Evolutionary conservation across 169 alveolate genomes (phyloP).

Genomic region (Plasmodium adleri): DNA sequence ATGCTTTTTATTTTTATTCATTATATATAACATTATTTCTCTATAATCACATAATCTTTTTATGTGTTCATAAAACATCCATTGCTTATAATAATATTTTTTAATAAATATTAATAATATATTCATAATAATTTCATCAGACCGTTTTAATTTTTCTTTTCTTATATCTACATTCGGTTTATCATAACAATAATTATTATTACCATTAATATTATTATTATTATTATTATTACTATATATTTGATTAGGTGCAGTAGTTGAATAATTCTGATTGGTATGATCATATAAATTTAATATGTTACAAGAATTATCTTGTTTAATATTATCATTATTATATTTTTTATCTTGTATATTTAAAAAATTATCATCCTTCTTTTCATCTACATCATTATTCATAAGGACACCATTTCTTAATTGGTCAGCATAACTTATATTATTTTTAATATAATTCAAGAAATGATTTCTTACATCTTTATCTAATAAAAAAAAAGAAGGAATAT

Average conservation of each 20-base stretch:
- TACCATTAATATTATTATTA: background rate
- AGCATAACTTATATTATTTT: slow-evolving; percentile 7
- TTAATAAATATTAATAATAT: no score
- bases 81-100: slow-evolving; percentile 38
- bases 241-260: no score
- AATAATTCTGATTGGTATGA: no score
- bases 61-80: slow-evolving; percentile 70
- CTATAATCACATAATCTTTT: slow-evolving; percentile 44
- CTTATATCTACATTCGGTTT: no score
- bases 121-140: no score
- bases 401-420: slow-evolving; percentile 11
- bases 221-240: background rate
- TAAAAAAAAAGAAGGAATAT: slow-evolving; percentile 43
- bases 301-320: background rate
- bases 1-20: slow-evolving; percentile 64
- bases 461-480: slow-evolving; percentile 46
- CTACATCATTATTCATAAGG: background rate
- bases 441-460: slow-evolving; percentile 23
- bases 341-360: background rate
- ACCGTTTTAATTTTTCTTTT: no score
- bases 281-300: background rate
- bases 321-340: background rate
- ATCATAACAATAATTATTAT: no score
- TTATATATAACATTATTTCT: slow-evolving; percentile 30
- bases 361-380: background rate